Percentiles rank a stretch among this genome's conserved stretches.
phyloP scores from a whole-genome alignment of 2,329 filamentous ascomycete genomes.

The Xylariaceae sp. region DNA sequence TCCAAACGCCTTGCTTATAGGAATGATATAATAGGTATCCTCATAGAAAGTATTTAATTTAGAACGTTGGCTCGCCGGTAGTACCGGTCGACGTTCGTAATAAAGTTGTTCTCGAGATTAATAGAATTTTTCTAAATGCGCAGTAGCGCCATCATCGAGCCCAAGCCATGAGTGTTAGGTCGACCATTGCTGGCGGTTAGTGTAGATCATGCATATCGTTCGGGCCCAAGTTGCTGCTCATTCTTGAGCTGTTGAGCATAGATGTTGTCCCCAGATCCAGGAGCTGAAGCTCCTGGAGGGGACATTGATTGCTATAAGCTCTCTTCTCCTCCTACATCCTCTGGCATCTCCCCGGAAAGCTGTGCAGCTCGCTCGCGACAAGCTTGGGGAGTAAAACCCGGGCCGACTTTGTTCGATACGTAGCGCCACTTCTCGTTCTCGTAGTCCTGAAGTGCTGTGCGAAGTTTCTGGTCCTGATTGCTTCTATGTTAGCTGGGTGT shows the following conservation, averaged over 20 bases:
- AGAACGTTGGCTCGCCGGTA: conserved; percentile 10
- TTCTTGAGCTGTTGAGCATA: conserved; percentile 49
- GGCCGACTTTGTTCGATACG: conserved; percentile 87
- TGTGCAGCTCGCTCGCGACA: conserved; percentile 82
- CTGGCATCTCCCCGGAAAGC: conserved; percentile 53
- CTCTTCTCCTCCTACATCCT: conserved; percentile 40
- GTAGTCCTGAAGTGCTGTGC: conserved; percentile 79
- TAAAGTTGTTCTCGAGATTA: conserved; percentile 19
- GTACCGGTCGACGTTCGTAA: conserved; percentile 15
- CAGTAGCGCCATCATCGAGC: conserved; percentile 7
- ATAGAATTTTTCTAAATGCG: conserved; percentile 3
- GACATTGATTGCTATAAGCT: conserved; percentile 63
- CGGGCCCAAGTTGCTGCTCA: conserved; percentile 35
- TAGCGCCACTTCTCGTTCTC: conserved; percentile 94
- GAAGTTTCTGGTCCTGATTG: conserved; percentile 75
- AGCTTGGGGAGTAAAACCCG: conserved; percentile 83
- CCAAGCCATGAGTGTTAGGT: conserved; percentile 18
- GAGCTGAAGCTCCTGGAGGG: conserved; percentile 53
- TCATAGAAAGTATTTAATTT: conserved; percentile 8
- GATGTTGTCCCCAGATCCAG: conserved; percentile 54
- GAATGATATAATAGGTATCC: conserved; percentile 22
- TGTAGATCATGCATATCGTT: conserved; percentile 16
- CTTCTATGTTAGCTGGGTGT: conserved; percentile 22
- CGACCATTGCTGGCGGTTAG: conserved; percentile 20
- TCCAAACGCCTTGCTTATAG: conserved; percentile 30